Conservation (phyloP, 805 yeast species). For the Lachancea sp. region DNA sequence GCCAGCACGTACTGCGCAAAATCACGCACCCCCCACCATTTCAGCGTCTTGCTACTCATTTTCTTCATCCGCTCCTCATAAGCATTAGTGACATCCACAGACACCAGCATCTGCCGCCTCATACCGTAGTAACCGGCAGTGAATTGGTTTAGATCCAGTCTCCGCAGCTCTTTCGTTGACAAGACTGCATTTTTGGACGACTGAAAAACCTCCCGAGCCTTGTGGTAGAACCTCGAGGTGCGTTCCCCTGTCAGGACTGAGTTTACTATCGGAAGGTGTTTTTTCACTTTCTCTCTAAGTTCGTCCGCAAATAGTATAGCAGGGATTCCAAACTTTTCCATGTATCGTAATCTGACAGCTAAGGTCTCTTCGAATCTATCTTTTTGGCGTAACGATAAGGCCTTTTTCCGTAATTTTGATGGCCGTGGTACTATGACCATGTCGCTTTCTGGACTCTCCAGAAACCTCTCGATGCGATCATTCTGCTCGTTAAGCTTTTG, state of each 20-base stretch:
- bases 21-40: slow-evolving; percentile 55
- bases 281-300: slow-evolving; percentile 27
- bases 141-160: slow-evolving; percentile 40
- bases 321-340: slow-evolving; percentile 19
- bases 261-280: slow-evolving; percentile 33
- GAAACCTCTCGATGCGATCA: not conserved
- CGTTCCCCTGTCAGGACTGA: slow-evolving; percentile 39
- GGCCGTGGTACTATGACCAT: not conserved
- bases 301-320: slow-evolving; percentile 24
- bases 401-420: not conserved
- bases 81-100: slow-evolving; percentile 36
- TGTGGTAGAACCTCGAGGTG: slow-evolving; percentile 43
- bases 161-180: slow-evolving; percentile 42
- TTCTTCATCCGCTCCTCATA: slow-evolving; percentile 30
- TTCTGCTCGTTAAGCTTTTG: not conserved
- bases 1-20: slow-evolving; percentile 56
- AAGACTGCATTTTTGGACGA: slow-evolving; percentile 39
- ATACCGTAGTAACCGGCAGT: slow-evolving; percentile 58
- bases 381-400: not conserved
- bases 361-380: not conserved
- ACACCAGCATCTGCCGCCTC: slow-evolving; percentile 47
- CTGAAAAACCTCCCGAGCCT: slow-evolving; percentile 40
- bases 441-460: not conserved
- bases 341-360: not conserved
- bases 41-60: slow-evolving; percentile 39